Evolutionary conservation across 352 stramenopile genomes (phyloP), one percentile per base, ranked within the genome.

Genomic region (Halophytophthora polymorphica): DNA sequence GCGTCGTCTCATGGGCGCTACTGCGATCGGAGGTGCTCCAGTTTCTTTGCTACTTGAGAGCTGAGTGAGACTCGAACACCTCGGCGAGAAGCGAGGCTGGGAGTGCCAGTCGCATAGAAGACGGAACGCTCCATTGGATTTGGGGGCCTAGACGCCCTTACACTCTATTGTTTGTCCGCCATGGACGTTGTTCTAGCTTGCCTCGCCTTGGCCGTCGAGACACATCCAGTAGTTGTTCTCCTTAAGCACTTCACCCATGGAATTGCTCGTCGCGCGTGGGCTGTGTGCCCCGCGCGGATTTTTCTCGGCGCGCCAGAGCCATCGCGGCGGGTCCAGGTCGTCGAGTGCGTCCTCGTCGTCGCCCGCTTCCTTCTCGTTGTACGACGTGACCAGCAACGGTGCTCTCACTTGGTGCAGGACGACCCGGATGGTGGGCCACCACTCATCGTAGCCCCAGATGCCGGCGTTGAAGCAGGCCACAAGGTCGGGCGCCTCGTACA

Each of bases 171-270:
- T 8, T 31, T 31, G 25, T 31, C 8, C 8, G 8, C 8, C 25
- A 4, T 8, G 25, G 8, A 8, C 8, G 4, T 31, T 8, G 25
- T 31, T 31, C 25, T 31, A 31, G 25, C 25, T 4, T 18, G 10
- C 15, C 34, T 42, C 18, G 18, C 45, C 12, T 4, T 40, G 35
- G 17, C 56, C 69, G 18, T 65, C 74, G 21, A 92, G 61, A 56
- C 81, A 94, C 76, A 90, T 88, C 81, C 83, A 94, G 53, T 81
- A 86, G 52, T 87, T 64, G 38, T 94, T 94, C 61, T 94, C 83
- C 22, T 71, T 71, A 13, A 94, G 67, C 19, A 80, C 50, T 13
- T 64, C 73, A 22, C 76, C 77, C 29, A 85, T 59, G 11, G 47
- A 49, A 36, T 92, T 89, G 47, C 63, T 69, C 6, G 77, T 94